A percentile compares a stretch with the other conserved stretches of the same genome.
phyloP scores from a whole-genome alignment of 2,329 filamentous ascomycete genomes.

The Penicillium griseofulvum region DNA sequence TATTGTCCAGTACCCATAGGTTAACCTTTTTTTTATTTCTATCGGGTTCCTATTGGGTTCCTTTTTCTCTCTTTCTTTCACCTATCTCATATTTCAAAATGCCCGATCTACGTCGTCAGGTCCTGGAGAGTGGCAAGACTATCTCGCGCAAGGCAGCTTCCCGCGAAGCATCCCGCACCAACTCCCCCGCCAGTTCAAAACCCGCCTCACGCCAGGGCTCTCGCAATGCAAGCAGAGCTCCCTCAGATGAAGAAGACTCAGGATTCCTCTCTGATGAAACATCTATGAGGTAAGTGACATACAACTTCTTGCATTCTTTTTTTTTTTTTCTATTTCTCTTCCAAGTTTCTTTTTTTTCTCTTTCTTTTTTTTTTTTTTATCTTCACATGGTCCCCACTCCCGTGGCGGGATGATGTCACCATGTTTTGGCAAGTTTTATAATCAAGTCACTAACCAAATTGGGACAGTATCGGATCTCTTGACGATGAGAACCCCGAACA shows the following conservation, averaged over 20 bases:
- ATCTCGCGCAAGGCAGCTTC: constrained; percentile 61
- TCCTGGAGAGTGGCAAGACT: constrained; percentile 64
- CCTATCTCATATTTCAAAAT: constrained; percentile 29
- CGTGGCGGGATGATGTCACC: constrained; percentile 38
- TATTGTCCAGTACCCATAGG: constrained; percentile 2
- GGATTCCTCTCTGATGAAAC: constrained; percentile 58
- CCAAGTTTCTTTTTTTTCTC: constrained; percentile 31
- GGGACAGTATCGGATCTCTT: constrained; percentile 59
- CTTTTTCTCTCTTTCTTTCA: neutral
- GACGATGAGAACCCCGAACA: constrained; percentile 61
- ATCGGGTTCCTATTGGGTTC: neutral
- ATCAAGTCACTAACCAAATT: constrained; percentile 10
- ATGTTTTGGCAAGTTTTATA: constrained; percentile 5
- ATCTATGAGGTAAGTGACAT: constrained; percentile 51
- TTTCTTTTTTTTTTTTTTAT: constrained; percentile 29
- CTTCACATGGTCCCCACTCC: constrained; percentile 16
- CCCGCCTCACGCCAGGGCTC: constrained; percentile 54
- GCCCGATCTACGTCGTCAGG: constrained; percentile 55
- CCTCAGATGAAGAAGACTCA: constrained; percentile 59
- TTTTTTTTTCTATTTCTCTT: constrained; percentile 19
- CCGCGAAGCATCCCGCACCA: constrained; percentile 52
- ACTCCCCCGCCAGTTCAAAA: constrained; percentile 53
- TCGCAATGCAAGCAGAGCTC: constrained; percentile 53
- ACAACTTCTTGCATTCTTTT: too few relatives aligned
- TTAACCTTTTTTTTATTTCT: neutral